phyloP scores from a whole-genome alignment of 108 stramenopile genomes.

The Schizochytrium sp. region DNA sequence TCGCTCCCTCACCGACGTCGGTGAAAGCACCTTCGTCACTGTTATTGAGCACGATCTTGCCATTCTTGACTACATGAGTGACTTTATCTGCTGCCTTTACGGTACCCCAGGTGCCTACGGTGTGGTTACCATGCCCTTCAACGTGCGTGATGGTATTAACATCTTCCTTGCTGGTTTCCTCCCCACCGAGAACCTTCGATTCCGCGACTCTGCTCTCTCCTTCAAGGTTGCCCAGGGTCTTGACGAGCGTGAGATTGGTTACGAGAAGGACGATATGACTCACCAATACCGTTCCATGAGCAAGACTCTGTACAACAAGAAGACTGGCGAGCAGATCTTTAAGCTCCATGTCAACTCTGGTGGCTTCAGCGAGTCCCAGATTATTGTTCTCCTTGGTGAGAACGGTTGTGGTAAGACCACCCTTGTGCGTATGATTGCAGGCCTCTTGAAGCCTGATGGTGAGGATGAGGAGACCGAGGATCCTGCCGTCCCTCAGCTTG shows the following conservation, averaged over 20 bases:
- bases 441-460: constrained; percentile 91
- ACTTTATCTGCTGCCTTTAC: constrained; percentile 98
- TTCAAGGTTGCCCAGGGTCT: constrained; percentile 88
- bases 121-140: constrained; percentile 99
- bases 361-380: constrained; percentile 94
- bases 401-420: constrained; percentile 85
- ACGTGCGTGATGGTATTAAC: constrained; percentile 98
- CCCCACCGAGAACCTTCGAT: constrained; percentile 97
- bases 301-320: constrained; percentile 89
- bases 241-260: constrained; percentile 76
- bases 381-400: constrained; percentile 96
- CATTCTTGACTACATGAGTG: constrained; percentile 97
- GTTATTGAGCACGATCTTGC: constrained; percentile 99
- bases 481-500: constrained; percentile 89
- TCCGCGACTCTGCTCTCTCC: constrained; percentile 93
- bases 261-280: constrained; percentile 17
- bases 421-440: constrained; percentile 87
- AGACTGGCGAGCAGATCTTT: constrained; percentile 76
- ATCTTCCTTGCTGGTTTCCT: constrained; percentile 98
- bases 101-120: constrained; percentile 96
- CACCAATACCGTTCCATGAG: constrained; percentile 96
- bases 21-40: constrained; percentile 81
- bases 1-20: constrained; percentile 82
- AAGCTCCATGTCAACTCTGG: constrained; percentile 93
- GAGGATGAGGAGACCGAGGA: constrained; percentile 47